Base-by-base conservation (phyloP, 164 flowering plant species). In the Umbellularia californica region DNA sequence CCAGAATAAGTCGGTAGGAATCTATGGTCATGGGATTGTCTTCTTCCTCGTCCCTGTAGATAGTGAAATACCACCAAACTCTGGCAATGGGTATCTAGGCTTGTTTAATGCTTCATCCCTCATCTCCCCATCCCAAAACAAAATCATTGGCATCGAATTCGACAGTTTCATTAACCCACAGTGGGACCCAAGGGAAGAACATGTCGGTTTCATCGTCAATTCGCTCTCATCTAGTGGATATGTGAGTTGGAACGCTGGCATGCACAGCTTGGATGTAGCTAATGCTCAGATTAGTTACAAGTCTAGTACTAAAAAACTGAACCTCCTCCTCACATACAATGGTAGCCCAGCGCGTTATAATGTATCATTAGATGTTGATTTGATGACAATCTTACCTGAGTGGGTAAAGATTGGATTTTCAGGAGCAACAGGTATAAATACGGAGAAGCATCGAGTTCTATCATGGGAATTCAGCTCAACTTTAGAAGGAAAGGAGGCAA, bases 21-120 rank as follows among this genome's bases (percentile, higher is more conserved):
- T 1, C 1, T 71, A 71, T n/a, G 83, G 82, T 55, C 68, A 79
- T 27, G 86, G 86, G 3, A 22, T 85, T 3, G 76, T 79, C 58
- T 84, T 86, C 78, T 84, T 84, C 74, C 75, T 86, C 22, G 81
- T 81, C 25, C 83, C 87, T 0, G 64, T 23, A 3, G 77, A 71
- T 19, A 75, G 69, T 22, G 62, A 70, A 3, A 79, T 83, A 68
- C 87, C 90, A 0, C 75, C 69, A 1, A 78, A 84, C 50, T 82
- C 86, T 0, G 51, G 11, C 1, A 87, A 86, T 27, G 85, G 86
- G 0, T 81, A 23, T 25, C 75, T 88, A 0, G 92, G 89, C 47
- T 73, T 90, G 0, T 81, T 81, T 70, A 82, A 79, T 77, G 25
- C 76, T 5, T 71, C 70, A 1, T 64, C 65, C 14, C 50, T 55